These are phyloP conservation scores for Neurospora sp. DNA, from an alignment of 495 filamentous ascomycete genomes.

Conservation along the genomic window DNA sequence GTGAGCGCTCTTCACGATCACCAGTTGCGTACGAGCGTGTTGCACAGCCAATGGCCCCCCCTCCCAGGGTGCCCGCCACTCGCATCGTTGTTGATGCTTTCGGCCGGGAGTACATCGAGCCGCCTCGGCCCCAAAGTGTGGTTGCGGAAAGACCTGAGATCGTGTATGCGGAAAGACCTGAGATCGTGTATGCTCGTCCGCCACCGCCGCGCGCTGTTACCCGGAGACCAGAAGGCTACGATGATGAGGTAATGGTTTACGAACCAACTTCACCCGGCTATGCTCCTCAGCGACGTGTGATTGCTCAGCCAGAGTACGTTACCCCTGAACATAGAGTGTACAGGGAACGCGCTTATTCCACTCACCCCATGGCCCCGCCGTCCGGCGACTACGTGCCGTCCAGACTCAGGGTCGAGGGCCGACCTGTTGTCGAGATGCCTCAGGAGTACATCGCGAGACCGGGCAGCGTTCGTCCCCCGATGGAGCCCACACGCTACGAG, in stretches of 20 bases:
- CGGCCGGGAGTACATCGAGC: slow-evolving; percentile 61
- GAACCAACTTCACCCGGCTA: slow-evolving; percentile 28
- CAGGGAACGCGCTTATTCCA: slow-evolving; percentile 40
- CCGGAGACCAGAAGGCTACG: slow-evolving; percentile 37
- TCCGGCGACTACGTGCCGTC: slow-evolving; percentile 33
- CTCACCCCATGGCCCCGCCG: slow-evolving; percentile 29
- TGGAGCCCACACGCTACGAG: slow-evolving; percentile 10
- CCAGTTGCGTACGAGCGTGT: slow-evolving; percentile 43
- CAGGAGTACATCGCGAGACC: slow-evolving; percentile 47
- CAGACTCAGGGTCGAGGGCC: slow-evolving; percentile 23
- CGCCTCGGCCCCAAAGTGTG: slow-evolving; percentile 33
- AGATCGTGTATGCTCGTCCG: slow-evolving; percentile 36
- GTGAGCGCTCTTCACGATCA: slow-evolving; percentile 47
- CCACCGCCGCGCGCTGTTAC: slow-evolving; percentile 39
- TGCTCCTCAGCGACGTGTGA: slow-evolving; percentile 34
- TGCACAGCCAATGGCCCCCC: slow-evolving; percentile 38
- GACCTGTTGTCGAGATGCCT: slow-evolving; percentile 26
- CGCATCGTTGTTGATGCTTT: slow-evolving; percentile 61
- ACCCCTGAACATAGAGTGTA: slow-evolving; percentile 35
- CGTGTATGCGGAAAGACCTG: slow-evolving; percentile 40
- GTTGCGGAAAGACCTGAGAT: slow-evolving; percentile 36
- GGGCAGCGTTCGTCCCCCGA: slow-evolving; percentile 45
- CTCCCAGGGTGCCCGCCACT: slow-evolving; percentile 43
- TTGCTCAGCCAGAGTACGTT: slow-evolving; percentile 44
- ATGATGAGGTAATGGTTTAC: slow-evolving; percentile 39